Conservation (phyloP, 768 basidiomycete species). For the Exsudoporus frostii region DNA sequence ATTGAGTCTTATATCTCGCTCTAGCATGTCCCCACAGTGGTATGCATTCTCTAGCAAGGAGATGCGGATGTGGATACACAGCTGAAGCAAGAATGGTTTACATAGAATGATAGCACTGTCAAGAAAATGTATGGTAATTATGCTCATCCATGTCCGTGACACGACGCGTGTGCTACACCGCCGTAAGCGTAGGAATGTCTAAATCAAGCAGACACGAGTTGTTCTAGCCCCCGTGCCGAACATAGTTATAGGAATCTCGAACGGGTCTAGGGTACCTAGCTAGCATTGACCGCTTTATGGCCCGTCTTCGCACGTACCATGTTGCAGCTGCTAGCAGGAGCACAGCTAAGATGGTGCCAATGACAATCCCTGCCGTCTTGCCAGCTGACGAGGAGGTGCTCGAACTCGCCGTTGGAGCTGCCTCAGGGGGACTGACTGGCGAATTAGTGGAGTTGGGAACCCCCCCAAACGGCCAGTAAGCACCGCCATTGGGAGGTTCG, state of each 20-base stretch:
- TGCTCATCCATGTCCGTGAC: background rate
- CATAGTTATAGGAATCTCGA: slow-evolving; percentile 20
- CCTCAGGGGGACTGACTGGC: slow-evolving; percentile 13
- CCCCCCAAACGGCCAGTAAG: slow-evolving; percentile 69
- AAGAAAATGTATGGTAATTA: background rate
- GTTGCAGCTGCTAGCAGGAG: slow-evolving; percentile 37
- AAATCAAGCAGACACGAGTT: background rate
- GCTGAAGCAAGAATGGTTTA: background rate
- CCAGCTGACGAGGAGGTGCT: slow-evolving; percentile 28
- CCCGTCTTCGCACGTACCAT: slow-evolving; percentile 51
- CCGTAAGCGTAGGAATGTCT: background rate
- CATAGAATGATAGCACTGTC: background rate
- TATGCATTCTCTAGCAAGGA: background rate
- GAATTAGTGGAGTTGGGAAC: slow-evolving; percentile 38
- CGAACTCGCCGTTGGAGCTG: slow-evolving; percentile 11
- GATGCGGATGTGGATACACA: too few species aligned
- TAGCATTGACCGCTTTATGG: slow-evolving; percentile 32
- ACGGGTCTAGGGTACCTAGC: slow-evolving; percentile 21
- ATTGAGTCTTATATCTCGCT: background rate
- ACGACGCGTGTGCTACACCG: background rate
- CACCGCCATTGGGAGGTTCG: slow-evolving; percentile 60
- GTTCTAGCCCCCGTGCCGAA: slow-evolving; percentile 4
- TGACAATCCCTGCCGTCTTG: slow-evolving; percentile 41
- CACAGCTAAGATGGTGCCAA: slow-evolving; percentile 51
- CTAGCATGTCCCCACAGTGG: background rate